Conservation (phyloP, 192 early-diverging fungal genomes). For the Umbelopsis sp. region DNA sequence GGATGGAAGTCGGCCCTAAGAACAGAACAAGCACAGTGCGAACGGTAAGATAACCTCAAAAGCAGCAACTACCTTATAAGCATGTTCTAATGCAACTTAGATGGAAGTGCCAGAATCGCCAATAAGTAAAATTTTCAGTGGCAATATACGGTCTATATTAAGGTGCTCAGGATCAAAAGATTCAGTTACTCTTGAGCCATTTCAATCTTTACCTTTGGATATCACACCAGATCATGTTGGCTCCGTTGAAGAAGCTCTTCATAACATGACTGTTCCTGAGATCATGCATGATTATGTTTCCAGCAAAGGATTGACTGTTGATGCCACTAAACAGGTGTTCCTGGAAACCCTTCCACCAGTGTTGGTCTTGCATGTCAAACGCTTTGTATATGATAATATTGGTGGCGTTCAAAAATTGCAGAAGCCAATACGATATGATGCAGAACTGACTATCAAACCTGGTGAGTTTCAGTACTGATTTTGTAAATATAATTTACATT, state of each 20-base stretch:
- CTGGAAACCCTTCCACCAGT: conserved; percentile 88
- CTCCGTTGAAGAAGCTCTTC: conserved; percentile 85
- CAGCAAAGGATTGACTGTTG: conserved; percentile 45
- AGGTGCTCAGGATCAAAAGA: conserved; percentile 72
- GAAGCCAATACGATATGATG: conserved; percentile 80
- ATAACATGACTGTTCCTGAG: conserved; percentile 77
- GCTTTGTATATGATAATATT: conserved; percentile 82
- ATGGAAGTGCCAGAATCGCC: conserved; percentile 72
- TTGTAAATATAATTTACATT: neutral
- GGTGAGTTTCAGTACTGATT: conserved; percentile 39
- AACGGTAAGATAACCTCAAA: conserved; percentile 34
- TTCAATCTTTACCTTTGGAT: conserved; percentile 86
- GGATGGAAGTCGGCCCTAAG: conserved; percentile 92
- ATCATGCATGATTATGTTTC: conserved; percentile 78
- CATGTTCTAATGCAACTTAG: conserved; percentile 37
- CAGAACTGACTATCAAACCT: conserved; percentile 62
- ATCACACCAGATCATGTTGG: conserved; percentile 71
- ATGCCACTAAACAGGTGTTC: conserved; percentile 82
- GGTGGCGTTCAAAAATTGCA: conserved; percentile 83
- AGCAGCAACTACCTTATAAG: neutral
- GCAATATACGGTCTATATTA: conserved; percentile 76
- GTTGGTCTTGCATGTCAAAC: conserved; percentile 92
- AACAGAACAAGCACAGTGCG: conserved; percentile 74
- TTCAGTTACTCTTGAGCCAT: conserved; percentile 86
- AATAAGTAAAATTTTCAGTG: conserved; percentile 87